Base-by-base conservation (phyloP, 208 protist species). In the Herpetomonas samuelpessoai region DNA sequence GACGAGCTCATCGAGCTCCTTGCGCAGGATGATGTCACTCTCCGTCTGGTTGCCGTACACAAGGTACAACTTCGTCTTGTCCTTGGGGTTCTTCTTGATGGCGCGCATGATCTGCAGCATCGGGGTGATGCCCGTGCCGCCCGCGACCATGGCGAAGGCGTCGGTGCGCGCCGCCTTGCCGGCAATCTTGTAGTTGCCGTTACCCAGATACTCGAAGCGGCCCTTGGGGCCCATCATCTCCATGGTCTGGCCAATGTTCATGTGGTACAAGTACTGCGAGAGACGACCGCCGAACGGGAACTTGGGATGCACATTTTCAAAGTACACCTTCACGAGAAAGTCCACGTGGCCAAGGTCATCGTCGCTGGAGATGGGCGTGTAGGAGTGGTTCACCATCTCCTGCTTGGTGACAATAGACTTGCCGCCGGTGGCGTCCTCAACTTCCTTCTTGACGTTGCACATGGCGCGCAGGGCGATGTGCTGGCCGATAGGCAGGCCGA, bases 251-350 rank as follows among this genome's bases (percentile, higher is more conserved):
- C 91, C 90, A 29, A 98, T 63, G 27, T 78, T 65, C 61, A 98
- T 64, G 30, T 72, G 25, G 35, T 96, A 79, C 41, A 98, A 52
- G 74, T 97, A 56, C 74, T 97, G 92, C 26, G 88, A 86, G 44
- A 97, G 83, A 14, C 92, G 89, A 10, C 91, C 90, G 22, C 93
- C 93, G 41, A 86, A 44, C 1, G 93, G 93, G 76, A 92, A 97
- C 45, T 80, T 81, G 29, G 88, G 86, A 59, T 92, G 71, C 25
- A 83, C 75, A 52, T 80, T 81, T 22, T 76, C 74, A 41, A 88
- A 86, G 80, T 98, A 98, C 25, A 97, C 82, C 69, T 98, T 98
- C 53, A 97, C 80, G 31, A 97, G 76, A 47, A 98, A 88, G 51
- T 98, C 92, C 4, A 98, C 89, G 71, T 90, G 86, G 53, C 92